A percentile compares a stretch with the other conserved stretches of the same genome.
These are phyloP conservation scores for Eucalyptus dawsonii DNA, from an alignment of 345 rosid species.

Conservation along the genomic window DNA sequence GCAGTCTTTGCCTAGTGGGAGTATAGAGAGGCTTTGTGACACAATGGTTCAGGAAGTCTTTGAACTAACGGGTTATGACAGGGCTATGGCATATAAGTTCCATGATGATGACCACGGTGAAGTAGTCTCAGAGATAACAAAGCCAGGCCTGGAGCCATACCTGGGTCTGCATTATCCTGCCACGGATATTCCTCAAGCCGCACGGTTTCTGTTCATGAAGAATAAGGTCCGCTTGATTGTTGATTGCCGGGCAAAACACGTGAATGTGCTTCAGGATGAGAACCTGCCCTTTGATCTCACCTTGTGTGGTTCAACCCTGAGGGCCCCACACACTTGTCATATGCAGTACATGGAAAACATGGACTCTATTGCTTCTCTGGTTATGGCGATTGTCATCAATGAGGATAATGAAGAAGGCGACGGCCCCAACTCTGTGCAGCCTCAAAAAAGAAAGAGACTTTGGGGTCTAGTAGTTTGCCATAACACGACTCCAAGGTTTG, in stretches of 20 bases:
- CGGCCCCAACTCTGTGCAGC: slow-evolving; percentile 22
- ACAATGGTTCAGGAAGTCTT: slow-evolving; percentile 93
- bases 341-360: slow-evolving; percentile 92
- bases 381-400: slow-evolving; percentile 88
- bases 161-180: slow-evolving; percentile 99
- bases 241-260: slow-evolving; percentile 82
- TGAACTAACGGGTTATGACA: slow-evolving; percentile 93
- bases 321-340: slow-evolving; percentile 94
- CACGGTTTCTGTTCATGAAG: slow-evolving; percentile 91
- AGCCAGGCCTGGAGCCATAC: slow-evolving; percentile 86
- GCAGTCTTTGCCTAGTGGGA: slow-evolving; percentile 86
- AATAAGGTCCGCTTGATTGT: slow-evolving; percentile 95
- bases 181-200: slow-evolving; percentile 93
- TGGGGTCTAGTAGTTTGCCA: slow-evolving; percentile 99
- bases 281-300: slow-evolving; percentile 73
- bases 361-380: slow-evolving; percentile 88
- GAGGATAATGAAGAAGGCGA: slow-evolving; percentile 64
- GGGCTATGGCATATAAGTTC: slow-evolving; percentile 92
- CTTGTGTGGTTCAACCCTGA: slow-evolving; percentile 84
- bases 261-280: slow-evolving; percentile 85
- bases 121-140: slow-evolving; percentile 78
- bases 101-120: slow-evolving; percentile 99
- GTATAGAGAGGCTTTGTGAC: slow-evolving; percentile 82
- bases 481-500: slow-evolving; percentile 74
- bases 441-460: slow-evolving; percentile 74